Evolutionary conservation across 176 grass and related monocot genomes (phyloP).

Genomic region (Miscanthus lutarioriparius): DNA sequence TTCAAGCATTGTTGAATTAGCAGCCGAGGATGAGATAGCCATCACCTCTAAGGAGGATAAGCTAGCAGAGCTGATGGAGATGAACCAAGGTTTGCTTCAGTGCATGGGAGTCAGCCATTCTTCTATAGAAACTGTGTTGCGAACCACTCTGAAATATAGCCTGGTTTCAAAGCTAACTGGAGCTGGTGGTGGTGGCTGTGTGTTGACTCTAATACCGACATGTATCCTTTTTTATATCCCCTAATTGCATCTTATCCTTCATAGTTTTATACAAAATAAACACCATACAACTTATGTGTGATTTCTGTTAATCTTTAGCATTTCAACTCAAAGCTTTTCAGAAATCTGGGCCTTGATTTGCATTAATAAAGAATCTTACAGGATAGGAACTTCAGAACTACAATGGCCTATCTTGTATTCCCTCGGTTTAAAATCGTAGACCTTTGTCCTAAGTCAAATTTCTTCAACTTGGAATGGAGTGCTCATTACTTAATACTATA

Average conservation of each 20-base stretch:
- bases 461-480: not conserved
- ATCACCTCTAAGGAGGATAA: slow-evolving; percentile 78
- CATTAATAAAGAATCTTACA: slow-evolving; percentile 19
- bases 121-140: slow-evolving; percentile 78
- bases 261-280: slow-evolving; percentile 3
- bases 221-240: slow-evolving; percentile 65
- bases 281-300: not conserved
- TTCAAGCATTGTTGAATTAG: slow-evolving; percentile 58
- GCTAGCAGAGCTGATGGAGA: slow-evolving; percentile 85
- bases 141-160: slow-evolving; percentile 61
- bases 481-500: not conserved
- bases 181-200: slow-evolving; percentile 92
- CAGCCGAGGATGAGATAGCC: slow-evolving; percentile 52
- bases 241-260: not conserved
- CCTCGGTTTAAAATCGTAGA: not conserved
- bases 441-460: not conserved
- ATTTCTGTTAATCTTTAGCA: not conserved
- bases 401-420: not conserved
- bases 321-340: not conserved
- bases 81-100: slow-evolving; percentile 97
- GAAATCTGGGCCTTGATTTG: not conserved
- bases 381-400: not conserved
- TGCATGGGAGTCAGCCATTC: slow-evolving; percentile 88
- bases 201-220: slow-evolving; percentile 80
- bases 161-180: slow-evolving; percentile 92